Evolutionary conservation across 2,329 filamentous ascomycete species (phyloP), one percentile per base, ranked within the genome.

Genomic region (Ophiostoma angusticollis): DNA sequence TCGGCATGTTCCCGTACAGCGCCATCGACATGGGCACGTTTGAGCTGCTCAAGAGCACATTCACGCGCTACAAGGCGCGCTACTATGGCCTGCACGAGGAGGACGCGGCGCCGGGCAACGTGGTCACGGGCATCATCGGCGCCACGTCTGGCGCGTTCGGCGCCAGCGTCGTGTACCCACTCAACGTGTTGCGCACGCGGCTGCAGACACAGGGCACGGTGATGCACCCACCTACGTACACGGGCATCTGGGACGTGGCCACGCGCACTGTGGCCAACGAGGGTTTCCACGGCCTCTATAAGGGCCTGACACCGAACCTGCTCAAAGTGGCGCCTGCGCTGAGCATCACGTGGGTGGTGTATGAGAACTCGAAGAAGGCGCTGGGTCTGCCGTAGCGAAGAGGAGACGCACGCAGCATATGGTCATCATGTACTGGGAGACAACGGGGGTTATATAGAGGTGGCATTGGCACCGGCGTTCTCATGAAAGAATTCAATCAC

Each of bases 1-100:
- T 95, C 36, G 91, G 91, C 56, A 95, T 96, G 78, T 98, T 98
- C 52, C 91, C 91, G 0, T 98, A 96, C 58, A 89, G 86, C 30
- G 91, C 91, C 35, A 93, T 98, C 54, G 91, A 98, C 55, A 80
- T 98, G 53, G 85, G 84, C 47, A 94, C 85, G 1, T 98, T 96
- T 54, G 91, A 98, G 61, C 77, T 91, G 44, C 71, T 95, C 45
- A 98, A 98, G 61, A 75, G 73, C 34, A 68, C 68, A 7, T 76
- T 93, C 47, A 72, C 80, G 24, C 62, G 62, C 4, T 78, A 79
- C 47, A 82, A 85, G 53, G 82, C 85, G 11, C 76, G 73, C 42
- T 62, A 69, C 24, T 61, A 73, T 9, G 75, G 78, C 31, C 78
- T 83, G 48, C 79, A 85, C 52, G 84, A 94, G 57, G 84, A 93